Evolutionary conservation across 306 rosid genomes (phyloP).

Genomic region (Myrica gale): DNA sequence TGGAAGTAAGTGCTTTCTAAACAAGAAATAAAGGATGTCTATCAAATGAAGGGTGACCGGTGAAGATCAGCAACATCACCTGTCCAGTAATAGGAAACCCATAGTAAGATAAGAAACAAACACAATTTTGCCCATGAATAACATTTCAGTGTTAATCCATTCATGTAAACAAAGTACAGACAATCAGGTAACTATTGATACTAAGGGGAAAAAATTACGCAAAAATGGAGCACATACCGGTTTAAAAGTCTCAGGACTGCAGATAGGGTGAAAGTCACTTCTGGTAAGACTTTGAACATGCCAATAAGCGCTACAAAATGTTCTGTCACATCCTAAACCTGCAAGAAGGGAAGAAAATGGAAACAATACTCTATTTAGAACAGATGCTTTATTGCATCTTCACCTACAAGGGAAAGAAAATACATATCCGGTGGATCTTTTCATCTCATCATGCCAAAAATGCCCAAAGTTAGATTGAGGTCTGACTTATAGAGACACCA

Average conservation of each 20-base stretch:
- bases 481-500: not conserved
- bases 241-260: slow-evolving; percentile 63
- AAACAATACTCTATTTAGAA: slow-evolving; percentile 9
- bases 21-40: not conserved
- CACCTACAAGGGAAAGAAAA: slow-evolving; percentile 23
- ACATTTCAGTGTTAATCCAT: not conserved
- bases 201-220: no score
- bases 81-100: not conserved
- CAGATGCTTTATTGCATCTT: slow-evolving; percentile 6
- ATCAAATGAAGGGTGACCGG: not conserved
- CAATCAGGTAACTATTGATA: no score
- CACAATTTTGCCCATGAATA: not conserved
- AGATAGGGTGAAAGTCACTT: slow-evolving; percentile 47
- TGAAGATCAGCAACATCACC: not conserved
- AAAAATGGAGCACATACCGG: slow-evolving; percentile 36
- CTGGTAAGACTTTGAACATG: slow-evolving; percentile 46
- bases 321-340: slow-evolving; percentile 86
- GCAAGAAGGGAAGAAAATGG: slow-evolving; percentile 26
- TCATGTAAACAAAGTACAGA: no score
- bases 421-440: not conserved
- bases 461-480: not conserved
- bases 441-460: slow-evolving; percentile 10
- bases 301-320: slow-evolving; percentile 93
- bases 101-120: not conserved
- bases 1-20: not conserved